These are phyloP conservation scores for Inga laurina DNA, from an alignment of 306 rosid species.

Conservation along the genomic window DNA sequence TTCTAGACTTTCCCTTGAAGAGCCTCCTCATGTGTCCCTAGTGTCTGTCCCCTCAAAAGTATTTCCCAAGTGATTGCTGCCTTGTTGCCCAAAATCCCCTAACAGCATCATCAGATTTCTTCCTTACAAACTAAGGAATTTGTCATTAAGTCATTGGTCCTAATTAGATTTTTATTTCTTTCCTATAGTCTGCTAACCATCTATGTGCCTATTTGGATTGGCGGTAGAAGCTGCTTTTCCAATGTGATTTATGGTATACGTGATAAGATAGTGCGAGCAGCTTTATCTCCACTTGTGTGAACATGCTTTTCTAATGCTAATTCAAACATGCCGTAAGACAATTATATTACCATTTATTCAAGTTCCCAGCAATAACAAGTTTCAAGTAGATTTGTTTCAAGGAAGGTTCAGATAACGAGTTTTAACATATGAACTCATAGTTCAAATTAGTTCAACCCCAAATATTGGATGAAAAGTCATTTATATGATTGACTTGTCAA, in stretches of 20 bases:
- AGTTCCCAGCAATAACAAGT: not conserved
- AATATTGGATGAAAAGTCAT: not conserved
- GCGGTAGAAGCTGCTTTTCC: no score
- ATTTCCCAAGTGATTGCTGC: not conserved
- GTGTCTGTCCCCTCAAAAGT: no score
- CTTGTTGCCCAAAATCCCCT: not conserved
- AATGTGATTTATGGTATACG: no score
- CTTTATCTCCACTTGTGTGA: no score
- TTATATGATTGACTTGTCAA: constrained; percentile 15
- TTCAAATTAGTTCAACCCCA: not conserved
- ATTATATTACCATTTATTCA: not conserved
- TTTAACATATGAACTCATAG: constrained; percentile 2
- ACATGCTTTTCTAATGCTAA: no score
- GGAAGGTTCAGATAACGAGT: not conserved
- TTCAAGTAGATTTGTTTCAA: constrained; percentile 1
- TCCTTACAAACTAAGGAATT: not conserved
- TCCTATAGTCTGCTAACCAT: not conserved
- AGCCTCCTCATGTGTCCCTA: not conserved
- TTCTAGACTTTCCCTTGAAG: not conserved
- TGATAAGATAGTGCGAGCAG: no score
- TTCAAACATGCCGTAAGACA: not conserved
- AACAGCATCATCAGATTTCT: not conserved
- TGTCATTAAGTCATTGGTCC: not conserved
- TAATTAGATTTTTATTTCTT: not conserved
- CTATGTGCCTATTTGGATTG: no score